phyloP scores from a whole-genome alignment of 441 rosid species.

The Populus hybrid region DNA sequence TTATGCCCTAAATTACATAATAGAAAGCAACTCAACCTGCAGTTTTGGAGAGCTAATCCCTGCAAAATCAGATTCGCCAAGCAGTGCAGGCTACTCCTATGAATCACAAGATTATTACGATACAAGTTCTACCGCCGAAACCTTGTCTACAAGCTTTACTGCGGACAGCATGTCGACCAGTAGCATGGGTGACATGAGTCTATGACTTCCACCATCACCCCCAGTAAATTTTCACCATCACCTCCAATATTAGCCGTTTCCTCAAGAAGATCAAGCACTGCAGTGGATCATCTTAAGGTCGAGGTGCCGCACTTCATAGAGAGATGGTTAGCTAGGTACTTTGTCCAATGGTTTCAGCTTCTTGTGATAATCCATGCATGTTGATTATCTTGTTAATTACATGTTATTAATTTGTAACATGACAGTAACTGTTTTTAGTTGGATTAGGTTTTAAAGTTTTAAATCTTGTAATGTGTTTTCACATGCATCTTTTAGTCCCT shows the following conservation, averaged over 20 bases:
- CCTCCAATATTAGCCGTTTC: constrained; percentile 20
- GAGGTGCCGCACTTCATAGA: constrained; percentile 1
- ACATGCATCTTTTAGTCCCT: not conserved
- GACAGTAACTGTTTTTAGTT: not conserved
- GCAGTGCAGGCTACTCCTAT: constrained; percentile 26
- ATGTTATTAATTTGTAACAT: not conserved
- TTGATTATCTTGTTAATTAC: not conserved
- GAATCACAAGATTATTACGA: constrained; percentile 31
- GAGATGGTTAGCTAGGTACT: constrained; percentile 9
- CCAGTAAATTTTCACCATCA: constrained; percentile 20
- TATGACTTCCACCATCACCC: constrained; percentile 26
- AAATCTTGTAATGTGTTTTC: not conserved
- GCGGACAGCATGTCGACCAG: not conserved
- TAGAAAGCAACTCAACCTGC: constrained; percentile 26
- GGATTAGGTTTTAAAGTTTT: not conserved
- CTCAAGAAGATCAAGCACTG: constrained; percentile 10
- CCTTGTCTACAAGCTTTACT: not conserved
- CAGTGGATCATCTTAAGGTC: not conserved
- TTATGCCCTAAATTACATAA: constrained; percentile 35
- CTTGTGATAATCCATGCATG: not conserved
- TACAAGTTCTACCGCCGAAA: constrained; percentile 21
- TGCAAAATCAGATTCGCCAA: constrained; percentile 34
- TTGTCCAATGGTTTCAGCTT: not conserved
- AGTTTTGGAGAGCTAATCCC: constrained; percentile 37
- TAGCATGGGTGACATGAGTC: constrained; percentile 11